Base-by-base conservation (phyloP, 1,284 basidiomycete genomes). In the Fistulina hepatica region DNA sequence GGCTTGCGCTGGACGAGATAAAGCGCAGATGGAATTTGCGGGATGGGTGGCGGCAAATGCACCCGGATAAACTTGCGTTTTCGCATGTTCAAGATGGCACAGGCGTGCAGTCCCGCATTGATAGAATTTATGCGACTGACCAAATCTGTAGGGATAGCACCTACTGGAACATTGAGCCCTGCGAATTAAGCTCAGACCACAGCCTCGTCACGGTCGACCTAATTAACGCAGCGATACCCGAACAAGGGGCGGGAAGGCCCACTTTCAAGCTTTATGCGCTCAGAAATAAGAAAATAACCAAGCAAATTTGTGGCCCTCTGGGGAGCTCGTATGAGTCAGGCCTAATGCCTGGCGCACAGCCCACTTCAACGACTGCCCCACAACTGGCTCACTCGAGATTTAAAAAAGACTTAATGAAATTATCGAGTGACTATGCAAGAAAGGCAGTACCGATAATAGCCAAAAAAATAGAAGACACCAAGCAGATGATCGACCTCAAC, bases 161-260 rank as follows among this genome's bases (percentile, higher is more conserved):
- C 23, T 20, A 32, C 2, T 47, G 46, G 46, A 33, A 34, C 0
- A 40, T 40, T 12, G n/a, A n/a, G n/a, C 11, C 30, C 3, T 34
- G 38, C 4, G 43, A 40, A 9, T 22, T 39, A 2, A 3, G 25
- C 4, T 39, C 36, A 9, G 46, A 47, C 36, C 44, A 47, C 31
- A 6, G 32, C 8, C 36, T 48, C 31, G 35, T 47, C 11, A 28
- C 33, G 0, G n/a, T 39, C 5, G 30, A 13, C 6, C 3, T 43
- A 2, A 37, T 34, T 2, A 40, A 28, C 4, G 37, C 28, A 1
- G 17, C 22, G 1, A 36, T 43, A 0, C 45, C 47, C 1, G 35
- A 17, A 3, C 26, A 43, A 1, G 47, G 47, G 6, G 27, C 39
- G n/a, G 47, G 47, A 0, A 10, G 48, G 2, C 44, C 41, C 40